Base-by-base conservation (phyloP, 148 eudicot species). In the Bassia scoparia region DNA sequence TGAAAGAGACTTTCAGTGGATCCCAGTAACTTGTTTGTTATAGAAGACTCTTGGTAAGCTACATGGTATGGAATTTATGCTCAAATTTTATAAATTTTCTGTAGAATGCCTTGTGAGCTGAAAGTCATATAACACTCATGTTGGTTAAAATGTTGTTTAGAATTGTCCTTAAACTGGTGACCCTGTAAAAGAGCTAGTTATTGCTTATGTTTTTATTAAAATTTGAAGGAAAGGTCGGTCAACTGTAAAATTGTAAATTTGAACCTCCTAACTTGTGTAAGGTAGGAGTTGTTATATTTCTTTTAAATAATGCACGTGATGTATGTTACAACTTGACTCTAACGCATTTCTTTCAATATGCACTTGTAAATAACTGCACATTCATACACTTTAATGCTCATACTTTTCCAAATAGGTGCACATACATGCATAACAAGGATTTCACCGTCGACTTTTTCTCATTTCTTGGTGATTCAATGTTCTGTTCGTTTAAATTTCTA, bases 1-100 rank as follows among this genome's bases (percentile, higher is more conserved):
- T 77, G 97, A 78, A 90, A 73, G 55, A 79, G 80, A 84, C 78
- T 90, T 87, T 85, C 88, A 21, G 79, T 86, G 33, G 87, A 89
- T 74, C 74, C 97, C 56, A 58, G 53, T 70, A 34, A 76, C 67
- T 93, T 94, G 86, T 78, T 93, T 16, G 98, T 93, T 75, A 83
- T 93, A 66, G 98, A 93, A 78, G 98, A 93, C 68, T 90, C 98
- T 55, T 52, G 87, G 98, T 90, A 89, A 87, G 96, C 83, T 38
- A 7, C 64, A 44, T 30, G 38, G 8, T 58, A 24, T 34, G 24
- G 30, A 31, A 63, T 30, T 38, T 61, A 27, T 70, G 20, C 27
- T 43, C 5, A 20, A 33, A 23, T 46, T 24, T 20, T 17, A n/a
- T n/a, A n/a, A n/a, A 67, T 73, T 24, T n/a, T 67, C 55, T 33